A percentile compares a stretch with the other conserved stretches of the same genome.
Conservation (phyloP, 306 rosid species). For the Comarum palustre region DNA sequence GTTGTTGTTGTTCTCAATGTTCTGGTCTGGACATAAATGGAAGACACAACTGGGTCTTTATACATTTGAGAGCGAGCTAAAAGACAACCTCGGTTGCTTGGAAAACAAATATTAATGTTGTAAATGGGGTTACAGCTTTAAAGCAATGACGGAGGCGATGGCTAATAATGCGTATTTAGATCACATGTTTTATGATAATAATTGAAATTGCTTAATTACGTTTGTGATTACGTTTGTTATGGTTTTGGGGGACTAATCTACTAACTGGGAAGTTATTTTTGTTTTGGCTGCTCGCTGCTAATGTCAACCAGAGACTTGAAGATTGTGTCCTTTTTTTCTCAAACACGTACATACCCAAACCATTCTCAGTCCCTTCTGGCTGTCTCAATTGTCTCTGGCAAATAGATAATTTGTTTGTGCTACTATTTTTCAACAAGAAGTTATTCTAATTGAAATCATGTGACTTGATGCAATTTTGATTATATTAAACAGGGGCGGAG, state of each 20-base stretch:
- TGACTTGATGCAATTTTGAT: no score
- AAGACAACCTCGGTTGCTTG: background rate
- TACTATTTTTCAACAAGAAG: no score
- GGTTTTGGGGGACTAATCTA: background rate
- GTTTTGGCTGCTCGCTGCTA: no score
- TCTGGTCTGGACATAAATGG: background rate
- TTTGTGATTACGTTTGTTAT: constrained; percentile 1
- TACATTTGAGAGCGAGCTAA: background rate
- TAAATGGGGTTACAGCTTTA: background rate
- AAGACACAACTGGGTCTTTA: constrained; percentile 14
- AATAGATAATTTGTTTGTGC: no score
- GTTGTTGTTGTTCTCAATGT: background rate
- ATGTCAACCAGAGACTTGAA: no score
- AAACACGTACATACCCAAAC: no score
- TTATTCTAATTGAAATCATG: no score
- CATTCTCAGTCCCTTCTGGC: no score
- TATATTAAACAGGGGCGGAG: no score
- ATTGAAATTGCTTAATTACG: background rate
- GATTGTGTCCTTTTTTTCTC: no score
- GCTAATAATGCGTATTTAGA: background rate
- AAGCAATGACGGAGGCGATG: background rate
- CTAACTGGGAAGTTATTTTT: background rate
- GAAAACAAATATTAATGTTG: background rate
- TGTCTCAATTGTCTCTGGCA: no score
- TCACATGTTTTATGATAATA: background rate